These are phyloP conservation scores for Verticillium klebahnii DNA, from an alignment of 2,329 filamentous ascomycete genomes.

Conservation along the genomic window DNA sequence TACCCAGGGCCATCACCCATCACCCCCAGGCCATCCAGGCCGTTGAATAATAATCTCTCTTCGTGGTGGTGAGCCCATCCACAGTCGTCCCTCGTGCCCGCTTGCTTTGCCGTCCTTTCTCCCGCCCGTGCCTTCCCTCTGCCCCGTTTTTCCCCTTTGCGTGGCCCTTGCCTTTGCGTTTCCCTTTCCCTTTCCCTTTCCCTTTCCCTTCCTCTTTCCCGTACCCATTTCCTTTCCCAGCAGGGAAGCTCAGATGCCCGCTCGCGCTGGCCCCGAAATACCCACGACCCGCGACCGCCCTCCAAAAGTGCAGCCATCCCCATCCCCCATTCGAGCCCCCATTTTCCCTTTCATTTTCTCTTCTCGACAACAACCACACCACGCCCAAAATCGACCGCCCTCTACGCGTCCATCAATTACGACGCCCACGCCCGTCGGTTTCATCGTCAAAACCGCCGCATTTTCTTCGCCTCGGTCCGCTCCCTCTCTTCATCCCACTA, in stretches of 20 bases:
- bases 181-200: slow-evolving; percentile 11
- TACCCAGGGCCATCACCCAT: too few relatives aligned
- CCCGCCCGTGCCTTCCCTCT: slow-evolving; percentile 17
- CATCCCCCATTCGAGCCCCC: slow-evolving; percentile 27
- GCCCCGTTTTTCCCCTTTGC: slow-evolving; percentile 16
- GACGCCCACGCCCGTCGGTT: slow-evolving; percentile 12
- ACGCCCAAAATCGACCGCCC: slow-evolving; percentile 27
- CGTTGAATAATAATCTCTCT: slow-evolving; percentile 4
- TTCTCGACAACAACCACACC: slow-evolving; percentile 23
- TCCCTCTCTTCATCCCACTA: not conserved
- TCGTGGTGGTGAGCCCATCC: not conserved
- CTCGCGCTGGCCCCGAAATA: slow-evolving; percentile 24
- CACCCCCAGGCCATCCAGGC: not conserved
- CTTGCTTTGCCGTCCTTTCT: slow-evolving; percentile 8
- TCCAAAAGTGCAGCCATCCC: slow-evolving; percentile 49
- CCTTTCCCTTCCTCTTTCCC: slow-evolving; percentile 7
- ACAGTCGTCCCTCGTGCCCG: not conserved
- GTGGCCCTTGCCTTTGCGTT: slow-evolving; percentile 16
- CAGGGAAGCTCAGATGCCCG: slow-evolving; percentile 2
- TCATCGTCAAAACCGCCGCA: slow-evolving; percentile 6
- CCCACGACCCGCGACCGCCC: not conserved
- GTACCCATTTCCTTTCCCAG: slow-evolving; percentile 9
- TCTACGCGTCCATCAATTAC: slow-evolving; percentile 32
- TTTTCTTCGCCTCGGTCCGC: not conserved
- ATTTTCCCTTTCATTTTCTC: slow-evolving; percentile 20